Evolutionary conservation across 805 yeast species (phyloP), one percentile per base, ranked within the genome.

Genomic region (Ogataea neopini): DNA sequence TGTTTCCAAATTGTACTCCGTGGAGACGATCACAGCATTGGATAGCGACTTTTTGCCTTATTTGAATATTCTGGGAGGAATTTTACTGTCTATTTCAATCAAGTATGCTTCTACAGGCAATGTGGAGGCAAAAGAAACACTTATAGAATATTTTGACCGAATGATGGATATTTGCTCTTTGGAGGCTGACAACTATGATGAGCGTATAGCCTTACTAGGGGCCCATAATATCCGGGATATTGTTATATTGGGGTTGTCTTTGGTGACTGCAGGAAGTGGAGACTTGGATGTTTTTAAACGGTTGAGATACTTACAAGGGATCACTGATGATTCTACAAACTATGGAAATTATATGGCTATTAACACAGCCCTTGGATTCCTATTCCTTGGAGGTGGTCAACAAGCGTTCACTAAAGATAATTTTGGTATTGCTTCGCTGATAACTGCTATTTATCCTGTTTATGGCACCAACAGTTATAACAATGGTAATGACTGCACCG

Each of bases 341-440:
- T 89, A 79, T 63, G 94, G 96, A 0, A 79, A 81, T 49, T 87
- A 79, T 58, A 80, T 86, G 81, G 87, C 91, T 0, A 73, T 83
- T 1, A 88, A 87, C 57, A 77, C 88, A 72, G 87, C 96, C 0
- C 66, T 94, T 32, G 99, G 99, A 2, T 81, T 92, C 57, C 70
- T 92, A 45, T 91, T 92, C 61, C 64, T 94, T 30, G 97, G 97
- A 0, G 94, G 96, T 1, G 97, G 98, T 0, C 97, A 89, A 62
- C 89, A 81, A 64, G 90, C 96, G 0, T 77, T 94, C 48, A 74
- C 80, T 32, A 76, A 67, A 6, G 78, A 86, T 3, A 76, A 80
- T 46, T 71, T 85, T 58, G 80, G 88, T 2, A 70, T 83, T 45
- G 96, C 91, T 0, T 65, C 84, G 2, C 72, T 94, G 56, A 68